Evolutionary conservation across 495 filamentous ascomycete genomes (phyloP).

Genomic region (Xylaria telfairii): DNA sequence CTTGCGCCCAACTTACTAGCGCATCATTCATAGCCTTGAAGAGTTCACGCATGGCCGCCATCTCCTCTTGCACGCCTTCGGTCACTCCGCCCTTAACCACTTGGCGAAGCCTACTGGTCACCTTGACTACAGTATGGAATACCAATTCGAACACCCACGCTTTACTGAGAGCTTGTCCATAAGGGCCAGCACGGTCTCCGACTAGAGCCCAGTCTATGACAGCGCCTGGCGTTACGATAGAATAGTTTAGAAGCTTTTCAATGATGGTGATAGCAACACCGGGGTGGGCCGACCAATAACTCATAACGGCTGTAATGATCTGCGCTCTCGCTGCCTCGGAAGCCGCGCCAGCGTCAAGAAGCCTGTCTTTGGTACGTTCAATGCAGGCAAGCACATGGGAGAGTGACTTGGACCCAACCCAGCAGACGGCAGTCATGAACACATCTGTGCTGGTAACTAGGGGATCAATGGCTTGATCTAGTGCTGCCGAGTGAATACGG

Average conservation of each 20-base stretch:
- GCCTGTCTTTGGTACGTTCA: conserved; percentile 91
- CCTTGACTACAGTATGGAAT: conserved; percentile 85
- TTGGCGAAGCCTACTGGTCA: conserved; percentile 86
- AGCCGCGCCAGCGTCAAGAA: conserved; percentile 75
- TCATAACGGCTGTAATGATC: conserved; percentile 87
- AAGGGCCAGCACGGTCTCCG: conserved; percentile 53
- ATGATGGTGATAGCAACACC: conserved; percentile 92
- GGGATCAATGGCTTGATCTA: conserved; percentile 71
- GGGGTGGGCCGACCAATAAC: conserved; percentile 92
- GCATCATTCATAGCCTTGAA: conserved; percentile 84
- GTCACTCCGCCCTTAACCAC: conserved; percentile 61
- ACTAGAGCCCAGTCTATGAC: conserved; percentile 89
- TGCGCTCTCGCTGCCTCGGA: conserved; percentile 79
- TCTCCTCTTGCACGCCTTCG: conserved; percentile 40
- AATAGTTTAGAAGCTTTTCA: conserved; percentile 98
- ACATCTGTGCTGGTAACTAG: conserved; percentile 86
- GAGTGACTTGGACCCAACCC: conserved; percentile 90
- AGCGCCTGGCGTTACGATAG: conserved; percentile 79
- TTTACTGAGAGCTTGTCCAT: conserved; percentile 72
- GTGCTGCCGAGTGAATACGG: conserved; percentile 76
- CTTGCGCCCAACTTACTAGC: conserved; percentile 72
- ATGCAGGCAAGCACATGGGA: conserved; percentile 96
- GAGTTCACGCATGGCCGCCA: conserved; percentile 71
- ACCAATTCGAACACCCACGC: conserved; percentile 88
- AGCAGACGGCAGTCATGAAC: conserved; percentile 90